These are phyloP conservation scores for Rhodamnia rubescens DNA, from an alignment of 345 rosid species.

Conservation along the genomic window DNA sequence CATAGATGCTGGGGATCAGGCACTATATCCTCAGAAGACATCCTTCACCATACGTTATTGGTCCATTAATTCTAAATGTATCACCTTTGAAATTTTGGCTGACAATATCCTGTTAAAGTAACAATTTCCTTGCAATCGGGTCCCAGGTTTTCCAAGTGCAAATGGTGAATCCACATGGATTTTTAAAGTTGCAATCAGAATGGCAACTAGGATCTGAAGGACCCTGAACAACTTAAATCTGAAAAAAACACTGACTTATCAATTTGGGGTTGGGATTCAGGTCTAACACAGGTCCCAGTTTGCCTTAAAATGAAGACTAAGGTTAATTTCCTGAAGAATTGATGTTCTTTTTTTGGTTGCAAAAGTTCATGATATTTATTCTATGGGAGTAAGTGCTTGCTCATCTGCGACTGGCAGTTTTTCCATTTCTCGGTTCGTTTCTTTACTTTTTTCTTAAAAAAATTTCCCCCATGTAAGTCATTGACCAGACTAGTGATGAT, in stretches of 20 bases:
- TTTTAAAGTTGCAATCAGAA: background rate
- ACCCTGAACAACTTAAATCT: background rate
- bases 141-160: background rate
- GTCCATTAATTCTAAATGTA: background rate
- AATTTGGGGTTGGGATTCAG: background rate
- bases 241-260: background rate
- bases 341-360: background rate
- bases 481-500: constrained; percentile 36
- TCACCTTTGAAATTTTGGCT: background rate
- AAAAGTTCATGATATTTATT: background rate
- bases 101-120: background rate
- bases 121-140: background rate
- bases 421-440: background rate
- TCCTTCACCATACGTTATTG: background rate
- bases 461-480: background rate
- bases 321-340: background rate
- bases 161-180: background rate
- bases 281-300: background rate
- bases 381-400: background rate
- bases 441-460: background rate
- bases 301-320: background rate
- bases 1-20: background rate
- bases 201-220: background rate
- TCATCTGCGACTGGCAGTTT: background rate
- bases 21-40: background rate